Base-by-base conservation (phyloP, 257 asterid species). In the Forsythia suspensa region DNA sequence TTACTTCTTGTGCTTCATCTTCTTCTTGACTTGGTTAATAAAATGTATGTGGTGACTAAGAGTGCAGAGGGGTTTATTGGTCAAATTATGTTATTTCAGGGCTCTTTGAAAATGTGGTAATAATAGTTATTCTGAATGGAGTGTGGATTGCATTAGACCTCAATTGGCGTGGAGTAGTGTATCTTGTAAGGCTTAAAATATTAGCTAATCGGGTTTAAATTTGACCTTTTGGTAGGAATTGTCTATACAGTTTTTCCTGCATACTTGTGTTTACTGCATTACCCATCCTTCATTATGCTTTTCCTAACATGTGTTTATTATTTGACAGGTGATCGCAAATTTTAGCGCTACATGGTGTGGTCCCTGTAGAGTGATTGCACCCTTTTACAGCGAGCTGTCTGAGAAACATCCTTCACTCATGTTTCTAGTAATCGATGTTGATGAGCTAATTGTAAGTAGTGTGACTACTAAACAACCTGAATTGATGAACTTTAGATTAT, bases 321-420 rank as follows among this genome's bases (percentile, higher is more conserved):
- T 15, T 16, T 52, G 63, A 18, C 63, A 90, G 92, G 89, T 89
- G 74, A 73, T 96, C 80, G 98, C 95, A 57, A 96, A 96, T 89
- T 96, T 96, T 73, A 96, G 98, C 73, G 99, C 99, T 68, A 43
- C 95, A 41, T 96, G 99, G 99, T 96, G 99, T 81, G 96, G 92
- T 79, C 99, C 99, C 80, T 96, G 99, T 85, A 87, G 91, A 86
- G 76, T 88, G 87, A 92, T 96, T 78, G 95, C 97, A 68, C 98
- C 98, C 77, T 90, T 82, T 88, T 96, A 80, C 82, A 78, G 83
- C 18, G 98, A 96, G 90, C 91, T 96, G 55, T 96, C 99, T 59
- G 96, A 90, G 89, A 92, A 88, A 51, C 85, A 96, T 80, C 91
- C 88, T 69, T 90, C 97, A 34, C 40, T 91, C 78, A 88, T 92